These are phyloP conservation scores for Trametes cubensis DNA, from an alignment of 768 basidiomycete genomes.

Conservation along the genomic window DNA sequence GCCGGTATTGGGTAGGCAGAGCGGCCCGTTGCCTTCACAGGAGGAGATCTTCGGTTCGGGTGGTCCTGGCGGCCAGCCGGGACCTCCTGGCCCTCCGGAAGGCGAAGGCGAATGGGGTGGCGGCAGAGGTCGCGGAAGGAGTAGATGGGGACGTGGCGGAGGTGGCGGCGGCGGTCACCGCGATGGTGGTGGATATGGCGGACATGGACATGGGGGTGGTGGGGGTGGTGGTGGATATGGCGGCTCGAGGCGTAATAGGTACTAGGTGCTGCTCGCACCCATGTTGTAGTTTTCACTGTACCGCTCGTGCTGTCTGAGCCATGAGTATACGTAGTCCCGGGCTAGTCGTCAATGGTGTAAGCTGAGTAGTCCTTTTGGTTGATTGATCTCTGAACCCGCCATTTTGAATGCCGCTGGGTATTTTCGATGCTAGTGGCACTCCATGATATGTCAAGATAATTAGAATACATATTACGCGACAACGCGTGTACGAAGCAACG, in stretches of 20 bases:
- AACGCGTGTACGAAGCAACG: too few relatives aligned
- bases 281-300: too few relatives aligned
- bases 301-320: too few relatives aligned
- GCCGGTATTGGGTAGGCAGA: slow-evolving; percentile 32
- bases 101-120: slow-evolving; percentile 36
- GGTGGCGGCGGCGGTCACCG: slow-evolving; percentile 18
- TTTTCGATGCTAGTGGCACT: too few relatives aligned
- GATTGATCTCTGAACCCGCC: too few relatives aligned
- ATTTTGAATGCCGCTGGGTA: too few relatives aligned
- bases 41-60: slow-evolving; percentile 51
- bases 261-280: neutral
- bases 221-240: slow-evolving; percentile 3
- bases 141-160: slow-evolving; percentile 18
- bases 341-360: too few relatives aligned
- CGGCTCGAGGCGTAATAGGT: slow-evolving; percentile 9
- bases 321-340: too few relatives aligned
- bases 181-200: slow-evolving; percentile 15
- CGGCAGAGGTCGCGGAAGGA: slow-evolving; percentile 30
- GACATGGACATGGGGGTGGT: slow-evolving; percentile 1
- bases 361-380: too few relatives aligned
- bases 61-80: slow-evolving; percentile 35
- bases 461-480: too few relatives aligned
- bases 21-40: slow-evolving; percentile 49
- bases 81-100: slow-evolving; percentile 23
- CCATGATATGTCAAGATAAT: too few relatives aligned